Evolutionary conservation across 2,329 filamentous ascomycete genomes (phyloP).

Genomic region (Colletotrichum simmondsii): DNA sequence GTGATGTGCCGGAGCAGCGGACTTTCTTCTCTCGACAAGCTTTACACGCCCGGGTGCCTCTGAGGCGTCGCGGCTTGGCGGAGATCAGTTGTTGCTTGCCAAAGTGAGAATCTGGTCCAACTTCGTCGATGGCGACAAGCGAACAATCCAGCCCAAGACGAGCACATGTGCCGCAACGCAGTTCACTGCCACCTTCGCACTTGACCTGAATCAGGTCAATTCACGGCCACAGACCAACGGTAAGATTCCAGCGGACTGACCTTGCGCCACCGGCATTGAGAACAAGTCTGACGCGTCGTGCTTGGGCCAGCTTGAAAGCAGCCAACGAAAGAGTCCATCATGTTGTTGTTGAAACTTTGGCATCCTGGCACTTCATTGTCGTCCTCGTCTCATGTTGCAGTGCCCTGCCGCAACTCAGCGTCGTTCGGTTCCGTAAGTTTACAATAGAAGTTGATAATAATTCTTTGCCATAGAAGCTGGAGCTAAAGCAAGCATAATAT

Average conservation of each 20-base stretch:
- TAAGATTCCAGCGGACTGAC: neutral
- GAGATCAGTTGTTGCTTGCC: constrained; percentile 32
- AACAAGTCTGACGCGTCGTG: constrained; percentile 38
- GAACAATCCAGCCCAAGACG: constrained; percentile 47
- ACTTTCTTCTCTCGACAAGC: constrained; percentile 42
- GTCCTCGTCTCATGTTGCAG: constrained; percentile 18
- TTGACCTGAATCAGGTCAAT: constrained; percentile 32
- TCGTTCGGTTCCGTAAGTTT: neutral
- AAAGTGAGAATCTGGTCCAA: neutral
- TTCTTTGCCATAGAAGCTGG: neutral
- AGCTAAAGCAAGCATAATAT: neutral
- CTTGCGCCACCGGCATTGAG: constrained; percentile 39
- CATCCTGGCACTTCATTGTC: constrained; percentile 15
- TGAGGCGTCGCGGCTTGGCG: constrained; percentile 31
- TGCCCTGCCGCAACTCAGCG: constrained; percentile 12
- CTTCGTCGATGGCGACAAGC: constrained; percentile 29
- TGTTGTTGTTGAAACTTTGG: constrained; percentile 14
- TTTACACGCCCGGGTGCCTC: constrained; percentile 38
- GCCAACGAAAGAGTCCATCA: constrained; percentile 36
- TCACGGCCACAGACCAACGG: neutral
- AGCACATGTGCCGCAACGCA: constrained; percentile 45
- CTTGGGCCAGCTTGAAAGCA: constrained; percentile 33
- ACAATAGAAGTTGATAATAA: neutral
- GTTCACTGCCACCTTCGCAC: constrained; percentile 44
- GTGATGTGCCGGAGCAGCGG: constrained; percentile 38